Evolutionary conservation across 257 asterid genomes (phyloP).

Genomic region (Solanum rostratum): DNA sequence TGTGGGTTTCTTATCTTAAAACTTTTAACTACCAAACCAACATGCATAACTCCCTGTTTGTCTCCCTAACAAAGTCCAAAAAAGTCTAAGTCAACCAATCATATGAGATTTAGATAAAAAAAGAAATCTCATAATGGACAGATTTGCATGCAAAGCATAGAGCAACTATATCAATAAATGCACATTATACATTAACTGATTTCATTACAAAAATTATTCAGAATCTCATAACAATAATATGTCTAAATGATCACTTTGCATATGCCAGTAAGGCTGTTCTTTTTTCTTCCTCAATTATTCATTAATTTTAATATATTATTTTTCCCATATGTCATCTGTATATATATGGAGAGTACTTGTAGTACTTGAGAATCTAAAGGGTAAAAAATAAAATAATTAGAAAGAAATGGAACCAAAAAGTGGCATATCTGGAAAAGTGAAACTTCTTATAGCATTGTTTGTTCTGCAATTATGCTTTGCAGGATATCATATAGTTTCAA

Average conservation of each 20-base stretch:
- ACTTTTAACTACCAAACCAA: conserved; percentile 33
- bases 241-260: conserved; percentile 38
- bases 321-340: background rate
- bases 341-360: background rate
- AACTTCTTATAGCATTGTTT: conserved; percentile 55
- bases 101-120: conserved; percentile 15
- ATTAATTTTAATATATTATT: background rate
- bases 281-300: background rate
- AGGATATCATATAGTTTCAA: conserved; percentile 79
- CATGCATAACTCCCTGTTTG: conserved; percentile 49
- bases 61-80: conserved; percentile 61
- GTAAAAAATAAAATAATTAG: background rate
- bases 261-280: conserved; percentile 21
- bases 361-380: background rate
- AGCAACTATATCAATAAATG: conserved; percentile 6
- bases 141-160: background rate
- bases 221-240: conserved; percentile 19
- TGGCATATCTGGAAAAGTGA: conserved; percentile 37
- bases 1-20: background rate
- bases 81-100: conserved; percentile 35
- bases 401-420: conserved; percentile 31
- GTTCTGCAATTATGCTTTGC: conserved; percentile 71
- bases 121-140: conserved; percentile 2
- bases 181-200: conserved; percentile 19
- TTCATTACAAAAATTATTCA: conserved; percentile 1